Base-by-base conservation (phyloP, 805 yeast genomes). In the Myxozyma melibiosi region DNA sequence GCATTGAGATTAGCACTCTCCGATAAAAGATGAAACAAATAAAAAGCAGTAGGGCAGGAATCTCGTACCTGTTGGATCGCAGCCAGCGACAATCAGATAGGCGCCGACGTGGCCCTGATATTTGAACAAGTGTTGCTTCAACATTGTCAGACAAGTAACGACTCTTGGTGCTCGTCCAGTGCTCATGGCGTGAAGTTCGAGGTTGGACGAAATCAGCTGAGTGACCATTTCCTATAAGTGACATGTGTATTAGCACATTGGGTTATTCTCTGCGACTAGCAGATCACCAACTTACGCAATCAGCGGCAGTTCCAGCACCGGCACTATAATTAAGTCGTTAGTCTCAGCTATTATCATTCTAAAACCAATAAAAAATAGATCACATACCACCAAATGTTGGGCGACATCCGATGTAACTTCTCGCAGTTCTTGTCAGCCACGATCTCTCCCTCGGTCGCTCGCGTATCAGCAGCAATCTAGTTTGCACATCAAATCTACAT, bases 261-360 rank as follows among this genome's bases (percentile, higher is more conserved):
- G n/a, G n/a, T n/a, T n/a, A n/a, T n/a, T n/a, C 7, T n/a, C n/a
- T 25, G 8, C 30, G n/a, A 33, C 4, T 6, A 16, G 14, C 18
- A 13, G 14, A 13, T 28, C n/a, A 37, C n/a, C 9, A 14, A 51
- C 66, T 5, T 58, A 63, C 67, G 11, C 97, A 94, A 72, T 94
- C 99, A 6, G 99, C 98, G 30, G 99, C 99, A n/a, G 99, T 94
- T 73, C 99, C 99, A 2, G 99, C 99, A 68, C 99, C 99, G 51
- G 99, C 99, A 84, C 99, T 60, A 44, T 16, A 37, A 13, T 9
- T 13, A 8, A 7, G 8, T 2, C 20, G 11, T 51, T 35, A 42
- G 48, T 4, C 37, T 43, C 20, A 3, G 11, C 16, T 6, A n/a
- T n/a, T n/a, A n/a, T n/a, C n/a, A n/a, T n/a, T n/a, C 20, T 16